phyloP scores from a whole-genome alignment of 2,329 filamentous ascomycete species.

The Coleophoma eucalyptorum region DNA sequence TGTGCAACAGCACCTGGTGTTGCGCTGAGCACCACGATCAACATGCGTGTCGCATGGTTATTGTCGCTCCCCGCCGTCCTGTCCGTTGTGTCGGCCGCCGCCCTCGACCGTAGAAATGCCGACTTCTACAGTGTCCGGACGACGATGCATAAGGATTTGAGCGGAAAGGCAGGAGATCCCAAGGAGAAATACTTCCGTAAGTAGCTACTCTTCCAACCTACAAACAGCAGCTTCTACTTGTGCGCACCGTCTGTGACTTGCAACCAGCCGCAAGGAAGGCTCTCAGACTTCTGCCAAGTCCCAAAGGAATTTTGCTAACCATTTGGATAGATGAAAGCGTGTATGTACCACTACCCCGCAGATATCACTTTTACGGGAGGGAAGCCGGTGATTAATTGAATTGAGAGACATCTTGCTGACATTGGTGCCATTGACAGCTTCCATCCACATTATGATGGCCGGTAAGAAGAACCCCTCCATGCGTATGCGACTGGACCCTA shows the following conservation, averaged over 20 bases:
- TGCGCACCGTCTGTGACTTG: too few relatives aligned
- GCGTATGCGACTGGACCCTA: not conserved
- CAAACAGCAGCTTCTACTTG: too few relatives aligned
- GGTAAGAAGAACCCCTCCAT: conserved; percentile 16
- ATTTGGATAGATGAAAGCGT: conserved; percentile 21
- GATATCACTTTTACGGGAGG: not conserved
- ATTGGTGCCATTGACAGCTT: conserved; percentile 20
- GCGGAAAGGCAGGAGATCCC: conserved; percentile 22
- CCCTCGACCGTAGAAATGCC: conserved; percentile 23
- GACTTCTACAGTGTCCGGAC: conserved; percentile 26
- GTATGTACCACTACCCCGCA: conserved; percentile 15
- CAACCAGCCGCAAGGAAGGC: too few relatives aligned
- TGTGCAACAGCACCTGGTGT: too few relatives aligned
- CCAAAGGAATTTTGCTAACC: conserved; percentile 9
- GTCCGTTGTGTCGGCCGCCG: conserved; percentile 16
- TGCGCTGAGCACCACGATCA: conserved; percentile 2
- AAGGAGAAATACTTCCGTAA: conserved; percentile 35
- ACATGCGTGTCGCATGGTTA: conserved; percentile 23
- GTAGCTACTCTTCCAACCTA: conserved; percentile 6
- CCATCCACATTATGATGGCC: conserved; percentile 33
- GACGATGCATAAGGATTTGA: conserved; percentile 25
- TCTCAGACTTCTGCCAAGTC: not conserved
- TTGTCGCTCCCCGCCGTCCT: conserved; percentile 18
- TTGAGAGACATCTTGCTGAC: conserved; percentile 6
- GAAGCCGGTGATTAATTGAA: too few relatives aligned